Base-by-base conservation (phyloP, 1,284 basidiomycete genomes). In the Sphagnurus paluster region DNA sequence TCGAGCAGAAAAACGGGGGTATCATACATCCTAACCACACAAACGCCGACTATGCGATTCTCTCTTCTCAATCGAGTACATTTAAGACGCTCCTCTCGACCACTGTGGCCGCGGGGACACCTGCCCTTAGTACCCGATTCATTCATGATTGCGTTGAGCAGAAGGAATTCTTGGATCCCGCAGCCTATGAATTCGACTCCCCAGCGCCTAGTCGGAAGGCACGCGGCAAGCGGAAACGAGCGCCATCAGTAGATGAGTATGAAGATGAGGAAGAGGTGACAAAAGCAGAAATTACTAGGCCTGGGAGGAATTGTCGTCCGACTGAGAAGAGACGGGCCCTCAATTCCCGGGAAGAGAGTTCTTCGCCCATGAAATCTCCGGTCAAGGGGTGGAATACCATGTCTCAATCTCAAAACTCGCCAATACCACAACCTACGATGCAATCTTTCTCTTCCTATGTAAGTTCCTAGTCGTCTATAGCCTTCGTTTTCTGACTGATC, bases 1-100 rank as follows among this genome's bases (percentile, higher is more conserved):
- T n/a, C 32, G 26, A 32, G 2, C 56, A 87, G 85, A 81, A 73
- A 74, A 70, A 82, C 48, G 82, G 80, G 5, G 85, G 86, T 10
- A 70, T 59, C 49, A 77, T 86, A 32, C 70, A 70, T 5, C 67
- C 70, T 13, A 71, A 74, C 32, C 70, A 76, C n/a, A 56, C 63
- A 5, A 65, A 69, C 13, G 84, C 85, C 4, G 75, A 82, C 54
- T 84, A 77, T 57, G 72, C 75, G 11, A 71, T 88, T 23, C 64
- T 88, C 35, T 74, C 72, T 37, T 57, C 70, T 17, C 69, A 69
- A 30, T 70, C 74, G 17, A 76, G 74, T 52, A 71, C 72, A 5
- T 84, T 75, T 49, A 64, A 67, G 10, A 67, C 70, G 19, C 68
- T 80, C 33, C 59, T 78, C n/a, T 62, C 52, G 57, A 65, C 64